These are phyloP conservation scores for Neurospora sublineolata DNA, from an alignment of 495 filamentous ascomycete species.

Conservation along the genomic window DNA sequence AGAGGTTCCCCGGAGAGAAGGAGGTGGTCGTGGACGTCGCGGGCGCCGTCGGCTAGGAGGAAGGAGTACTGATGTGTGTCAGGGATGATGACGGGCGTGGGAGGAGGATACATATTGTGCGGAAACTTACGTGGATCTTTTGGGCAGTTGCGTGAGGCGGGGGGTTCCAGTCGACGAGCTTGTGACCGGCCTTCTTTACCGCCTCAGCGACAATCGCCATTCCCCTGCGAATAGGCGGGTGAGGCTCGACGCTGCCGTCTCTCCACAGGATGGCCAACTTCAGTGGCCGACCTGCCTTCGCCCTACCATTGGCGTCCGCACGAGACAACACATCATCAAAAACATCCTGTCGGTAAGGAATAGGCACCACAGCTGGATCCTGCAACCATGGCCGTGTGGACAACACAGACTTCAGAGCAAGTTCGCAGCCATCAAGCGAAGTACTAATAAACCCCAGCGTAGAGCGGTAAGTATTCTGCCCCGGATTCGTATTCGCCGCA, in stretches of 20 bases:
- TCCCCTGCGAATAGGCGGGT: conserved; percentile 38
- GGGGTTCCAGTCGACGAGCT: conserved; percentile 28
- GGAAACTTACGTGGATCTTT: conserved; percentile 18
- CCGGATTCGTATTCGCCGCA: conserved; percentile 24
- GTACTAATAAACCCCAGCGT: conserved; percentile 17
- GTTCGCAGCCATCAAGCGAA: conserved; percentile 17
- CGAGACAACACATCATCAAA: conserved; percentile 1
- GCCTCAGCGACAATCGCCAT: conserved; percentile 26
- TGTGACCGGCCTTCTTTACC: conserved; percentile 28
- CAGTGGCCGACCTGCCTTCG: conserved; percentile 12
- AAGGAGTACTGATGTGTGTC: conserved; percentile 11
- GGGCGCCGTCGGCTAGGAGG: conserved; percentile 29
- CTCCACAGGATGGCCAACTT: conserved; percentile 41
- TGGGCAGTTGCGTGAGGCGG: conserved; percentile 27
- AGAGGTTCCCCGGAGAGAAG: conserved; percentile 36
- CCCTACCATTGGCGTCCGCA: conserved; percentile 1
- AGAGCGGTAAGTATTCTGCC: conserved; percentile 23
- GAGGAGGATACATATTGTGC: not conserved
- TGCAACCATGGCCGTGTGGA: conserved; percentile 17
- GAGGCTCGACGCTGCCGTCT: conserved; percentile 44
- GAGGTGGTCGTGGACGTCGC: conserved; percentile 27
- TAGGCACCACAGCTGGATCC: conserved; percentile 20
- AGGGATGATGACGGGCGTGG: not conserved
- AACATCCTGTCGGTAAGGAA: conserved; percentile 19
- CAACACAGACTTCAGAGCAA: conserved; percentile 22